Evolutionary conservation across 495 filamentous ascomycete genomes (phyloP).

Genomic region (Aspergillus steynii): DNA sequence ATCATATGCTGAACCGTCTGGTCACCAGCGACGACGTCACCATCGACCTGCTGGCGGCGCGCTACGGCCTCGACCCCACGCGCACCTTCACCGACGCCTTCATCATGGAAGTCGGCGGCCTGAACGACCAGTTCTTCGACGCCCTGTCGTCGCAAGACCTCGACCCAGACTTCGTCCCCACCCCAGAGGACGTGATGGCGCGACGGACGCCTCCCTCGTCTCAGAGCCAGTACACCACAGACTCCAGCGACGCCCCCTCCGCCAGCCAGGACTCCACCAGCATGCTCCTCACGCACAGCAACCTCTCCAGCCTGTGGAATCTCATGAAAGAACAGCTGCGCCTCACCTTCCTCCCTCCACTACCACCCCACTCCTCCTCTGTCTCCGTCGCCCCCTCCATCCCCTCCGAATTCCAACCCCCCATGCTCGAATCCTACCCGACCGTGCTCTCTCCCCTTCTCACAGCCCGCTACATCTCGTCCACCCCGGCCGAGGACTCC

Average conservation of each 20-base stretch:
- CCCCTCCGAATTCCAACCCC: conserved; percentile 53
- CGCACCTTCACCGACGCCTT: conserved; percentile 75
- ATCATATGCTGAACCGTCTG: conserved; percentile 76
- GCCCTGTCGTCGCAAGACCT: conserved; percentile 33
- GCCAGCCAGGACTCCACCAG: conserved; percentile 51
- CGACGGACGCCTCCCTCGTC: neutral
- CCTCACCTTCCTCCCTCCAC: conserved; percentile 54
- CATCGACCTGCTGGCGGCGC: conserved; percentile 62
- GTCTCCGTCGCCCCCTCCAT: conserved; percentile 39
- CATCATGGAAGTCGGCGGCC: conserved; percentile 69
- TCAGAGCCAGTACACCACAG: neutral
- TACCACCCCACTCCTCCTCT: conserved; percentile 23
- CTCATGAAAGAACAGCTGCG: conserved; percentile 67
- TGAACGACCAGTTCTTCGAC: conserved; percentile 62
- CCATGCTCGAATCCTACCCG: conserved; percentile 56
- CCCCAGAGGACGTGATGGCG: conserved; percentile 27
- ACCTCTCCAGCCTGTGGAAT: conserved; percentile 60
- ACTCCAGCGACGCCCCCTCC: conserved; percentile 16
- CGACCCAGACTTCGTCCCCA: conserved; percentile 31
- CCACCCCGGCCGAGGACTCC: conserved; percentile 29
- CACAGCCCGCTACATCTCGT: conserved; percentile 46
- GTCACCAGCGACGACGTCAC: conserved; percentile 68
- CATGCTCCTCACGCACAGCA: conserved; percentile 60
- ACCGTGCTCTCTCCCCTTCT: conserved; percentile 48
- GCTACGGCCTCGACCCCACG: conserved; percentile 66